Evolutionary conservation across 495 filamentous ascomycete genomes (phyloP).

Genomic region (Penicillium pancosmium): DNA sequence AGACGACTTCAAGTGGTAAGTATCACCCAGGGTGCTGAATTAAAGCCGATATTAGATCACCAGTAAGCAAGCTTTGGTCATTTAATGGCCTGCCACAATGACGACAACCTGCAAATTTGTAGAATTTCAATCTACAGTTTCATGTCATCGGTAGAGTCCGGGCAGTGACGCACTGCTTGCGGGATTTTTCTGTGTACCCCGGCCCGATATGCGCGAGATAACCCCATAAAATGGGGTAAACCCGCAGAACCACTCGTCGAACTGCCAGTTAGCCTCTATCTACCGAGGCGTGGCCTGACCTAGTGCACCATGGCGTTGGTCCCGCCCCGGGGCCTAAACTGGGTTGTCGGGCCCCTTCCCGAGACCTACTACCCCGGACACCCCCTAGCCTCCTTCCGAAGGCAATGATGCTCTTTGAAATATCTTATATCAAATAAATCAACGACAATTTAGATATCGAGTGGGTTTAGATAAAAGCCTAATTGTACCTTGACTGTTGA

Average conservation of each 20-base stretch:
- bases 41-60: not conserved
- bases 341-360: not conserved
- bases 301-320: not conserved
- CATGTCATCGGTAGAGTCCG: not conserved
- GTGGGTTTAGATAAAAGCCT: no score
- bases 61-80: not conserved
- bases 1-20: not conserved
- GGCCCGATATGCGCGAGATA: not conserved
- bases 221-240: not conserved
- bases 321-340: not conserved
- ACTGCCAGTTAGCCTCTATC: not conserved
- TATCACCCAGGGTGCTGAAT: not conserved
- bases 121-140: not conserved
- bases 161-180: not conserved
- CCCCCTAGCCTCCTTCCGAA: not conserved
- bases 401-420: not conserved
- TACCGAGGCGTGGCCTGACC: not conserved
- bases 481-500: no score
- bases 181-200: not conserved
- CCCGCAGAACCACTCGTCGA: no score
- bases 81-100: not conserved
- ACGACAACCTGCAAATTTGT: not conserved
- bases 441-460: no score
- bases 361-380: not conserved
- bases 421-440: no score